Evolutionary conservation across 2,329 filamentous ascomycete genomes (phyloP), one percentile per base, ranked within the genome.

Genomic region (Ceratocystis cubensis): DNA sequence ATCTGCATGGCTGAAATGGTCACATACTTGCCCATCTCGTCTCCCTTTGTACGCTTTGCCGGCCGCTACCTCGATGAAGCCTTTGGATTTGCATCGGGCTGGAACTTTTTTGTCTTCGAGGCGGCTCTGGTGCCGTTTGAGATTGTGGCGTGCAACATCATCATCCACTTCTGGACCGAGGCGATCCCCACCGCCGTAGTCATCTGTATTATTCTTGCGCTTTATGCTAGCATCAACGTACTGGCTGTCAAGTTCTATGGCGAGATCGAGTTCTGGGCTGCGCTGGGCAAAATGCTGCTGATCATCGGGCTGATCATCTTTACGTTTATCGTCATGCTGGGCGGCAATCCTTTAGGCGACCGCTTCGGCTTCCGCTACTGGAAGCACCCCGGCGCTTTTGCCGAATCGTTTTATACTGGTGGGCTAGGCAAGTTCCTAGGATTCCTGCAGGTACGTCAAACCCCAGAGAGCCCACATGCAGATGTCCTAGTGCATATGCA

Each of bases 251-350:
- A 87, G 69, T 89, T 81, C 80, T 91, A 89, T 67, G 88, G 88
- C 57, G 88, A 91, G 75, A 82, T 85, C 0, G 89, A 94, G 73
- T 94, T 95, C 72, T 84, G 81, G 81, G 83, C 86, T 22, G 85
- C 89, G 1, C 73, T 89, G 1, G 86, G 86, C 65, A 91, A 91
- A 73, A 82, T 91, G 2, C 71, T 91, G 1, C 79, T 91, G 63
- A 88, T 89, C 68, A 75, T 91, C 45, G 87, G 84, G 0, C 79
- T 93, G 63, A 81, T 92, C 70, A 71, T 84, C 69, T 92, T 89
- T 76, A 93, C 90, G 1, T 90, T 96, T 72, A 81, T 95, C 70
- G 84, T 85, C 70, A 93, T 94, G 86, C 77, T 94, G 0, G 91
- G 90, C 6, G 91, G 88, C 2, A 94, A 93, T 70, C 91, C 91